Percentiles rank a stretch among this genome's conserved stretches.
Evolutionary conservation across 129 eudicot genomes (phyloP).

Genomic region (Helianthus annuus): DNA sequence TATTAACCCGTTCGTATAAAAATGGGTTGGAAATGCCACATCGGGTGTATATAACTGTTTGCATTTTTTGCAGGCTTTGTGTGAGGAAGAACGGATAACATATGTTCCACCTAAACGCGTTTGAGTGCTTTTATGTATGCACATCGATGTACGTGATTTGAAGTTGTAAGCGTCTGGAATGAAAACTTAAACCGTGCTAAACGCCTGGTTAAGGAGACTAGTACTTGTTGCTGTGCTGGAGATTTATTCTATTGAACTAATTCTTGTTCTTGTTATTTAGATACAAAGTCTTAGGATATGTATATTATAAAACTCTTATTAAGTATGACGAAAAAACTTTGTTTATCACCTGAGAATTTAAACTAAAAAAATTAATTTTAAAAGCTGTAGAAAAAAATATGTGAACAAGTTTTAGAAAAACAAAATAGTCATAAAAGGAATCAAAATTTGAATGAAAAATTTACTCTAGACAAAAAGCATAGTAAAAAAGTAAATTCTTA

Average conservation of each 20-base stretch:
- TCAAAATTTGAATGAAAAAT: too few species aligned
- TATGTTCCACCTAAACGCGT: conserved; percentile 72
- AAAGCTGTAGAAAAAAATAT: too few species aligned
- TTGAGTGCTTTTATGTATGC: conserved; percentile 28
- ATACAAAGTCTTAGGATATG: not conserved
- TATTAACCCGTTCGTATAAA: not conserved
- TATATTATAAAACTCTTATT: not conserved
- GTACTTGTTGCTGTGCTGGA: conserved; percentile 7
- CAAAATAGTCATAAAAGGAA: too few species aligned
- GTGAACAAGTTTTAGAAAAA: too few species aligned
- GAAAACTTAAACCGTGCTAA: not conserved
- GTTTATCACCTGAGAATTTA: not conserved
- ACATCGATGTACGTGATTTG: conserved; percentile 7
- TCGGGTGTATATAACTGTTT: conserved; percentile 10
- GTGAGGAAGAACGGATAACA: conserved; percentile 59
- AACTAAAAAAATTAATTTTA: too few species aligned
- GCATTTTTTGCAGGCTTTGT: conserved; percentile 48
- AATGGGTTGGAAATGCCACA: not conserved
- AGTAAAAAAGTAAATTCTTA: too few species aligned
- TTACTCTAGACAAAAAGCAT: too few species aligned
- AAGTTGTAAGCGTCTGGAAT: conserved; percentile 18
- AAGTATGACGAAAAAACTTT: not conserved
- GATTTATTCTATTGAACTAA: not conserved
- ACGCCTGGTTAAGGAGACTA: conserved; percentile 15
- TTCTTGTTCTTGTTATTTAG: not conserved